Evolutionary conservation across 1,284 basidiomycete species (phyloP).

Genomic region (Schizophyllum amplum): DNA sequence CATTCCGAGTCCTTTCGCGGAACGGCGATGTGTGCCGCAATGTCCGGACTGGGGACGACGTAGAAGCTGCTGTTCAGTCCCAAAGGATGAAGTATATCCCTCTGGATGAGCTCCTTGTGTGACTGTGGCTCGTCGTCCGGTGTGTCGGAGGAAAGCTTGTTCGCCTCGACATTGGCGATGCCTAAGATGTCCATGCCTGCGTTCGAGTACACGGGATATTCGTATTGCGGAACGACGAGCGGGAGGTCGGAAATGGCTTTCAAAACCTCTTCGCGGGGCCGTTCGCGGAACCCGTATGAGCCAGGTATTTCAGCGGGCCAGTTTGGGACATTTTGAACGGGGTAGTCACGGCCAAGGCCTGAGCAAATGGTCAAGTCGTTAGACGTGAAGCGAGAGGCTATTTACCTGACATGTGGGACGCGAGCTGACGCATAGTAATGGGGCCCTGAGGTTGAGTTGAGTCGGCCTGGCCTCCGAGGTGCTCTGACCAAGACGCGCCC

Average conservation of each 20-base stretch:
- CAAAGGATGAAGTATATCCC: slow-evolving; percentile 37
- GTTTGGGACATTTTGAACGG: slow-evolving; percentile 27
- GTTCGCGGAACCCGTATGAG: slow-evolving; percentile 19
- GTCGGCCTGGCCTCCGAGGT: slow-evolving; percentile 15
- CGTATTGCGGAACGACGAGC: slow-evolving; percentile 32
- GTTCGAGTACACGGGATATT: slow-evolving; percentile 42
- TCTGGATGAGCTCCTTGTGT: slow-evolving; percentile 32
- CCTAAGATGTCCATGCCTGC: slow-evolving; percentile 35
- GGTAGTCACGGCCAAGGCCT: slow-evolving; percentile 37
- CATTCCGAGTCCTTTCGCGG: slow-evolving; percentile 21
- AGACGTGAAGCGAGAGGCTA: neutral
- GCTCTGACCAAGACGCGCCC: slow-evolving; percentile 22
- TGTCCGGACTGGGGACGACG: slow-evolving; percentile 19
- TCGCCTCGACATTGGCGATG: slow-evolving; percentile 33
- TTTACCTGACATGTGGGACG: slow-evolving; percentile 37
- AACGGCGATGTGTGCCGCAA: slow-evolving; percentile 25
- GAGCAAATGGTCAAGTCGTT: neutral
- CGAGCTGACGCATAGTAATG: slow-evolving; percentile 37
- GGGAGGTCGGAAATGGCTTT: slow-evolving; percentile 26
- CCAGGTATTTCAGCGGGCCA: slow-evolving; percentile 25
- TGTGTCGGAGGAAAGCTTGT: slow-evolving; percentile 19
- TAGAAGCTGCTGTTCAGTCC: slow-evolving; percentile 32
- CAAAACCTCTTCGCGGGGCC: slow-evolving; percentile 22
- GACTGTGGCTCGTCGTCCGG: slow-evolving; percentile 20
- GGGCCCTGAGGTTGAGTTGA: slow-evolving; percentile 17